phyloP scores from a whole-genome alignment of 2,329 filamentous ascomycete species.

The Neopestalotiopsis sp. region DNA sequence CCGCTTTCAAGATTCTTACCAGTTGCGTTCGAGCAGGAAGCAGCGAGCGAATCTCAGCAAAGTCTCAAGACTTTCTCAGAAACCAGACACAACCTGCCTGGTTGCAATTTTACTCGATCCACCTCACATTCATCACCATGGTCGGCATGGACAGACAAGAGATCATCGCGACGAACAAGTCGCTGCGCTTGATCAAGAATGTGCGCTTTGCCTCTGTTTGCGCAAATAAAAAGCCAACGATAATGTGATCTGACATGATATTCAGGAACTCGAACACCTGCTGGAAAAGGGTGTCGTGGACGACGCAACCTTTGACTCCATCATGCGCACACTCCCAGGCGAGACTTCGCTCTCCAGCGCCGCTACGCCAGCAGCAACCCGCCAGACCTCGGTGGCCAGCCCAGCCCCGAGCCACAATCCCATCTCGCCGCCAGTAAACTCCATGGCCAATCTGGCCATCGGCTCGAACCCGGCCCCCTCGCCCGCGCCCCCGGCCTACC shows the following conservation, averaged over 20 bases:
- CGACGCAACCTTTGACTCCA: constrained; percentile 75
- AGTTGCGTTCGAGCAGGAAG: neutral
- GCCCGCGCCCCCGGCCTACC: constrained; percentile 58
- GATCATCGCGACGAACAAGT: constrained; percentile 78
- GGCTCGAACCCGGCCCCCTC: constrained; percentile 36
- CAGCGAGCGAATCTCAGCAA: neutral
- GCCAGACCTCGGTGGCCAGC: constrained; percentile 39
- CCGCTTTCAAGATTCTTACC: neutral
- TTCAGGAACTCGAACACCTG: constrained; percentile 87
- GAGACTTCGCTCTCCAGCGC: constrained; percentile 66
- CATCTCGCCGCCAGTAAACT: constrained; percentile 39
- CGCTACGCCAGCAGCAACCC: constrained; percentile 44
- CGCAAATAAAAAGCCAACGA: neutral
- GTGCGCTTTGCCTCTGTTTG: constrained; percentile 52
- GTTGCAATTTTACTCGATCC: neutral
- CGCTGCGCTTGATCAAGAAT: constrained; percentile 85
- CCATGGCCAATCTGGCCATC: constrained; percentile 49
- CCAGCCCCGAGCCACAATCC: constrained; percentile 25
- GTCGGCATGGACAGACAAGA: constrained; percentile 59
- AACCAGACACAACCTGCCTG: neutral
- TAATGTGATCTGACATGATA: constrained; percentile 25
- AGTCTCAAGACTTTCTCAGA: neutral
- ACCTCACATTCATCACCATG: constrained; percentile 41
- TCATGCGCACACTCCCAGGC: constrained; percentile 75
- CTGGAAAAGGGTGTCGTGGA: constrained; percentile 82